Conservation (phyloP, 1,284 basidiomycete genomes). For the Neolentinus lepideus region DNA sequence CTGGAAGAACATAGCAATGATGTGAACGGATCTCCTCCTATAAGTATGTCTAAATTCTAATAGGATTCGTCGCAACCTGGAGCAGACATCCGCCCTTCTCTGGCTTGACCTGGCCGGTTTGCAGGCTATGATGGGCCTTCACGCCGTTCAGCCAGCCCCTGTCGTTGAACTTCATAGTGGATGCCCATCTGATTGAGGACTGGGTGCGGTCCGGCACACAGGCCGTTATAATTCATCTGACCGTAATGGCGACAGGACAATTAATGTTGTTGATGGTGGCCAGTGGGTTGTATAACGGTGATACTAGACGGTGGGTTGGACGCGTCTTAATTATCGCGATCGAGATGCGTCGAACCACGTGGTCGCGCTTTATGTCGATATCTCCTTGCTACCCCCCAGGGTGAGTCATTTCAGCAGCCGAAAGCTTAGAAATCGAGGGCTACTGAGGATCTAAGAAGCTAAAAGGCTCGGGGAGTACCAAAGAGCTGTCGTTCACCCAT, state of each 20-base stretch:
- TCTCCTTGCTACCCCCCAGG: no score
- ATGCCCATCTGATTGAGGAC: not conserved
- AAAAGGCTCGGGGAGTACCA: no score
- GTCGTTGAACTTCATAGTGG: conserved; percentile 36
- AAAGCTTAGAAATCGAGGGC: no score
- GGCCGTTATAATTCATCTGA: not conserved
- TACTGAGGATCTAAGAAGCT: no score
- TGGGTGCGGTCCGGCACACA: not conserved
- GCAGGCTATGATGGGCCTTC: conserved; percentile 50
- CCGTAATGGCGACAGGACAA: not conserved
- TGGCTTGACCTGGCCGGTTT: conserved; percentile 38
- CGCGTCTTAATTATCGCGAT: no score
- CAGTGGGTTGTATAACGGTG: no score
- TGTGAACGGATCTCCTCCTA: conserved; percentile 32
- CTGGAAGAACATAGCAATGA: conserved; percentile 4
- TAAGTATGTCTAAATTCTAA: no score
- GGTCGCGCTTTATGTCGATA: no score
- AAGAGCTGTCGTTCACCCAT: conserved; percentile 2
- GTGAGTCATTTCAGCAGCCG: no score
- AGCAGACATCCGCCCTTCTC: conserved; percentile 45
- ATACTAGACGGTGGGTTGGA: no score
- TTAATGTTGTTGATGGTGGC: no score
- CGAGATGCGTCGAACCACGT: no score
- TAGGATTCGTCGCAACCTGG: conserved; percentile 57
- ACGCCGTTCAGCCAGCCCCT: conserved; percentile 66